Evolutionary conservation across 2,329 filamentous ascomycete genomes (phyloP), one percentile per base, ranked within the genome.

Genomic region (Exophiala mesophila): DNA sequence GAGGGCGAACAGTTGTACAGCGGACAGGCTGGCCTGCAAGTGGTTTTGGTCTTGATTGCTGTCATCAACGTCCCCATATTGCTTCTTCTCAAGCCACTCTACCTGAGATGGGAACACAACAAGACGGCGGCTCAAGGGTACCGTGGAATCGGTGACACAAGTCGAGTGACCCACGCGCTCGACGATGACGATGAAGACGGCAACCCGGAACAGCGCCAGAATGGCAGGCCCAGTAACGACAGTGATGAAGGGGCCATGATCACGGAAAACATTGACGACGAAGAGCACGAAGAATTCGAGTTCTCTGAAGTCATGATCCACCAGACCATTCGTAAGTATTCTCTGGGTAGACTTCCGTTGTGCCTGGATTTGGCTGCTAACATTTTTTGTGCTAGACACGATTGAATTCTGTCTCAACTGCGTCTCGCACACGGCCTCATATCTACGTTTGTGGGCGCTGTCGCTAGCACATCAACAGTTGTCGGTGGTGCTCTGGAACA

Each of bases 261-360:
- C 61, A 86, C 87, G 2, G 82, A 94, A 63, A 87, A 92, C 60
- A 79, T 94, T 54, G 45, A 36, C 30, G 77, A 81, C 21, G 86
- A 87, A 36, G 89, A 89, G 55, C 87, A 96, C 56, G 89, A 92
- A 59, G 92, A 98, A 62, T 98, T 98, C 63, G 92, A 98, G 57
- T 98, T 98, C 63, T 80, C 84, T 47, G 92, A 98, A 65, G 78
- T 88, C 52, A 96, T 98, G 88, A 98, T 98, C 61, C 92, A 98
- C 69, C 92, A 98, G 66, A 80, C 96, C 63, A 98, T 98, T 60
- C 94, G 86, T 90, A 80, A 67, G 83, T 68, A 26, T 17, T 13
- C 18, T 17, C 19, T 42, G 13, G 24, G 9, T 7, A 26, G n/a
- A 3, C 7, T n/a, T n/a, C n/a, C n/a, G n/a, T n/a, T n/a, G n/a